These are phyloP conservation scores for Paracoccidioides brasiliensis DNA, from an alignment of 2,329 filamentous ascomycete species.

Conservation along the genomic window DNA sequence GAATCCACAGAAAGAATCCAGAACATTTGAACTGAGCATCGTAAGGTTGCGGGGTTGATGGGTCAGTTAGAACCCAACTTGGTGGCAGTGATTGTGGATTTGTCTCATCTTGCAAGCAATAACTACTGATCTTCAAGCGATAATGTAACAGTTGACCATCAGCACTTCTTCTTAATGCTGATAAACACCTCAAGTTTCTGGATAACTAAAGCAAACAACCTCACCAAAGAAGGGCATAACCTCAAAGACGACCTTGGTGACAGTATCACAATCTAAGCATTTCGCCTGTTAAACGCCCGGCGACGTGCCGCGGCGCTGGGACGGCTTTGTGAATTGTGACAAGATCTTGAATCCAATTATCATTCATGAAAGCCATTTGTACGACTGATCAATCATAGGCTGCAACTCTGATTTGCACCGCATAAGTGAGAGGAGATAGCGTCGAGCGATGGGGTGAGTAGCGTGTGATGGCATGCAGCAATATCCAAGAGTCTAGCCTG, in stretches of 20 bases:
- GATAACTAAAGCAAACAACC: no score
- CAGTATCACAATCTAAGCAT: not conserved
- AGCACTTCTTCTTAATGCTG: no score
- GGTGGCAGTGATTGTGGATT: no score
- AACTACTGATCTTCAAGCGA: no score
- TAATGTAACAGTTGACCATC: no score
- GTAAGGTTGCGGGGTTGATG: no score
- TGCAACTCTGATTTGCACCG: not conserved
- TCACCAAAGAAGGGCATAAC: not conserved
- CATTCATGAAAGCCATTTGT: not conserved
- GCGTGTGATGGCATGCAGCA: slow-evolving; percentile 10
- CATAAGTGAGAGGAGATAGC: not conserved
- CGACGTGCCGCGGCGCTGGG: not conserved
- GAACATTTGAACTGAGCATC: no score
- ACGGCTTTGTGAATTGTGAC: not conserved
- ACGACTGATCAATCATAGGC: slow-evolving; percentile 1
- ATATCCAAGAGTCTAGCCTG: slow-evolving; percentile 4
- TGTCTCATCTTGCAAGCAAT: no score
- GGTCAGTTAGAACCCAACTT: no score
- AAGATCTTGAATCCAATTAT: not conserved
- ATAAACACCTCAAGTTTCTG: no score
- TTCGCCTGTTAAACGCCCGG: not conserved
- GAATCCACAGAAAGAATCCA: no score
- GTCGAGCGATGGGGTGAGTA: not conserved
- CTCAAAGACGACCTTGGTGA: not conserved